These are phyloP conservation scores for Apiotrichum montevideense DNA, from an alignment of 1,284 basidiomycete genomes.

Conservation along the genomic window DNA sequence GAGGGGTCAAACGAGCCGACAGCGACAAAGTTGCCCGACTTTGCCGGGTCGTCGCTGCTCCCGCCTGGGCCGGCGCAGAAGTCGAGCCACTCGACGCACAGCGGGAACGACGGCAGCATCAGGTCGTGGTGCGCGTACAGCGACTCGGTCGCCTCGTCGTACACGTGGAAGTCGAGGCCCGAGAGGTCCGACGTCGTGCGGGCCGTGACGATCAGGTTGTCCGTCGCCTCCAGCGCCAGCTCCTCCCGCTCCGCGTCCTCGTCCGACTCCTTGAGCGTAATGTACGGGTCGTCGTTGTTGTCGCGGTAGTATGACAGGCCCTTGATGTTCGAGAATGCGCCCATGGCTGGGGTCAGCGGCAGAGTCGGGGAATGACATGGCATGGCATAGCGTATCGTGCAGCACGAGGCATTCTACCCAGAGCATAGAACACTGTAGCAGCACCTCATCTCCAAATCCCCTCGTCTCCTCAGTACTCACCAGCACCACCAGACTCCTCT, in stretches of 20 bases:
- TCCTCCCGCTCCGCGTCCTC: slow-evolving; percentile 78
- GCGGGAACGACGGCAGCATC: slow-evolving; percentile 94
- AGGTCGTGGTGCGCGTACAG: slow-evolving; percentile 97
- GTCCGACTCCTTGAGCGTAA: slow-evolving; percentile 84
- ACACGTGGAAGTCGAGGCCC: slow-evolving; percentile 90
- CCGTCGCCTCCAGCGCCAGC: slow-evolving; percentile 79
- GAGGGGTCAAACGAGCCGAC: slow-evolving; percentile 96
- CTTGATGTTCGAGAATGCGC: slow-evolving; percentile 94
- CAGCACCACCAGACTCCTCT: slow-evolving; percentile 59
- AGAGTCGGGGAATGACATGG: too few species aligned
- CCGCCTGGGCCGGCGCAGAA: slow-evolving; percentile 54
- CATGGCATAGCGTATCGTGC: too few species aligned
- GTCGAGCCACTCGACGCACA: slow-evolving; percentile 99
- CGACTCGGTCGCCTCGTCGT: slow-evolving; percentile 85
- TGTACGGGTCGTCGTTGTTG: slow-evolving; percentile 93
- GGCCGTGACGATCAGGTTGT: slow-evolving; percentile 86
- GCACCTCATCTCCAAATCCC: background rate
- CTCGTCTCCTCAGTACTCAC: slow-evolving; percentile 42
- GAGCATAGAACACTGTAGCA: too few species aligned
- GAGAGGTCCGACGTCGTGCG: slow-evolving; percentile 98
- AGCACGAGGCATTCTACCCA: too few species aligned
- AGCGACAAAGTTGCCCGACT: slow-evolving; percentile 79
- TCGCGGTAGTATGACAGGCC: slow-evolving; percentile 86
- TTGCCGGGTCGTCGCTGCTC: slow-evolving; percentile 32
- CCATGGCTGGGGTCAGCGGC: slow-evolving; percentile 54